phyloP scores from a whole-genome alignment of 73 alveolate species.

The Paramecium tetraurelia region DNA sequence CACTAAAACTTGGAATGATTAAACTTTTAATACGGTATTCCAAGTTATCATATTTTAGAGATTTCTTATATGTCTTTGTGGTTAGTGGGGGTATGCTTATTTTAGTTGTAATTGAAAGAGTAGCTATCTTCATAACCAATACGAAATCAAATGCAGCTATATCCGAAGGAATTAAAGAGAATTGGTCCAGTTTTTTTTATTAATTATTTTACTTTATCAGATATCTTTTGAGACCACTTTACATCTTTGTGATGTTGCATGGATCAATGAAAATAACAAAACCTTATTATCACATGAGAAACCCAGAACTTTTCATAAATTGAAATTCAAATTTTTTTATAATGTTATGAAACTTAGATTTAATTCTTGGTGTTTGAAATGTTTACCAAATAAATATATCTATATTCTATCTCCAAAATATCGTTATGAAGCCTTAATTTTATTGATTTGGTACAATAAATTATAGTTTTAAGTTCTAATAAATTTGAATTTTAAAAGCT shows the following conservation, averaged over 20 bases:
- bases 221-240: not conserved
- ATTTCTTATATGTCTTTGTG: not conserved
- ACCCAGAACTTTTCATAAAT: not conserved
- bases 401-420: not conserved
- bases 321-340: not conserved
- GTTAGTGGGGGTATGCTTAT: not conserved
- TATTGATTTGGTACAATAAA: not conserved
- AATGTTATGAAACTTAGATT: not conserved
- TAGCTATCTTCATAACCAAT: not conserved
- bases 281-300: conserved; percentile 18
- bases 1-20: not conserved
- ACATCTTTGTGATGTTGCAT: not conserved
- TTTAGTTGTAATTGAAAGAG: not conserved
- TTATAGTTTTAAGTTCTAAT: no score
- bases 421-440: not conserved
- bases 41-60: not conserved
- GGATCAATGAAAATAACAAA: not conserved
- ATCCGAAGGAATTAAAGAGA: not conserved
- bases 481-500: no score
- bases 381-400: not conserved
- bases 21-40: not conserved
- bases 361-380: no score
- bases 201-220: not conserved
- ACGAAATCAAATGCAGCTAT: not conserved
- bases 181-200: not conserved